These are phyloP conservation scores for Sedum album DNA, from an alignment of 164 flowering plant genomes.

Conservation along the genomic window DNA sequence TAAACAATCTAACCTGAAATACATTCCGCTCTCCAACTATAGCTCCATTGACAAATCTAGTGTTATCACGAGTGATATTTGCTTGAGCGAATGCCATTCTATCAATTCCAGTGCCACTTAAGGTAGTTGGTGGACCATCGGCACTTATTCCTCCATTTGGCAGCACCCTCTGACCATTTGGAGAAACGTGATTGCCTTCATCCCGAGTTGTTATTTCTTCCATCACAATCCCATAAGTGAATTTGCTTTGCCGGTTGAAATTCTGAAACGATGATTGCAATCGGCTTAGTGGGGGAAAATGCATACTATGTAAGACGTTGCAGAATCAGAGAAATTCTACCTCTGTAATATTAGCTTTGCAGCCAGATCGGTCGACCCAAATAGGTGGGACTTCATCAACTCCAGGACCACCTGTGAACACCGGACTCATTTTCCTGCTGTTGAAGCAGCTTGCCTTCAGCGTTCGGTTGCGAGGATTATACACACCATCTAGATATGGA, in stretches of 20 bases:
- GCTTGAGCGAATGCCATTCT: slow-evolving; percentile 87
- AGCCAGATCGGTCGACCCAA: slow-evolving; percentile 94
- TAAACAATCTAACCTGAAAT: slow-evolving; percentile 59
- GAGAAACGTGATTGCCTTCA: slow-evolving; percentile 84
- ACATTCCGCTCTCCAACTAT: slow-evolving; percentile 91
- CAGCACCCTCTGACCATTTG: slow-evolving; percentile 78
- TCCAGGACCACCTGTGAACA: slow-evolving; percentile 98
- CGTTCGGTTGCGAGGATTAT: slow-evolving; percentile 73
- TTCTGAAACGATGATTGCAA: slow-evolving; percentile 31
- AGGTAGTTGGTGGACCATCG: slow-evolving; percentile 98
- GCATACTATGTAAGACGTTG: neutral
- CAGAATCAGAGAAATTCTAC: slow-evolving; percentile 21
- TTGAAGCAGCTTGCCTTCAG: slow-evolving; percentile 85
- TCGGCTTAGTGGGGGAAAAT: neutral
- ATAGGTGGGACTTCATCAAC: slow-evolving; percentile 97
- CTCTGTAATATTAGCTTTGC: slow-evolving; percentile 92
- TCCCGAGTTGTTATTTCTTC: slow-evolving; percentile 97
- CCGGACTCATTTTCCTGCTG: slow-evolving; percentile 93
- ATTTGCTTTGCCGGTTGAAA: slow-evolving; percentile 91
- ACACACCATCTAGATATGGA: slow-evolving; percentile 85
- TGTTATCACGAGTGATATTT: slow-evolving; percentile 92
- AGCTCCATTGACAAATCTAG: slow-evolving; percentile 90
- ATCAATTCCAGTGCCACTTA: slow-evolving; percentile 94
- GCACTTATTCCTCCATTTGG: slow-evolving; percentile 89
- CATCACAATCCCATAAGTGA: slow-evolving; percentile 93